Evolutionary conservation across 805 yeast species (phyloP).

Genomic region (Candida schatavii): DNA sequence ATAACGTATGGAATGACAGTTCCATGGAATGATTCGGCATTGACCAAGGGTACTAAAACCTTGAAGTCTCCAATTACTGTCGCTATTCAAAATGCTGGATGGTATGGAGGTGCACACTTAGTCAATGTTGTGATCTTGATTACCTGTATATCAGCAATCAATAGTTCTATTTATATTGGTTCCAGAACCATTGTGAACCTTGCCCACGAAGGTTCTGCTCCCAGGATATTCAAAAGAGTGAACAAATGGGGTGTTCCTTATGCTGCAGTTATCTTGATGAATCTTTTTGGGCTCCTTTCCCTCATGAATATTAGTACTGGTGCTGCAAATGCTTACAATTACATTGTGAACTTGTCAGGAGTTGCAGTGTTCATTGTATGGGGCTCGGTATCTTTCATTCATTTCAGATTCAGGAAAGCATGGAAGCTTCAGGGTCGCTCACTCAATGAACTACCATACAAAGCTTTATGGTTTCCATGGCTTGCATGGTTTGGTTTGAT

Average conservation of each 20-base stretch:
- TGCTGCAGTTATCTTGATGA: slow-evolving; percentile 53
- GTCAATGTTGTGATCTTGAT: slow-evolving; percentile 61
- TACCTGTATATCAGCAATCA: slow-evolving; percentile 67
- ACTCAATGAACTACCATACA: slow-evolving; percentile 32
- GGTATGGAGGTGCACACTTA: slow-evolving; percentile 47
- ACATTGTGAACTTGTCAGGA: slow-evolving; percentile 62
- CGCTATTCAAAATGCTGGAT: slow-evolving; percentile 40
- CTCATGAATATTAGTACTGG: slow-evolving; percentile 56
- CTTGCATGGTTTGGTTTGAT: slow-evolving; percentile 48
- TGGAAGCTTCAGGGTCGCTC: slow-evolving; percentile 37
- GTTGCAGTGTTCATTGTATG: slow-evolving; percentile 68
- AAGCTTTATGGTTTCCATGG: slow-evolving; percentile 47
- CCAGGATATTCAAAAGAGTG: slow-evolving; percentile 49
- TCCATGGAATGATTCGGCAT: slow-evolving; percentile 51
- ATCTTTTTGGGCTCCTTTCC: slow-evolving; percentile 53
- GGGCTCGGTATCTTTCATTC: slow-evolving; percentile 57
- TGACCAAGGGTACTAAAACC: slow-evolving; percentile 33
- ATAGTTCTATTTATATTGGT: slow-evolving; percentile 66
- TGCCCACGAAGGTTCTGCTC: slow-evolving; percentile 62
- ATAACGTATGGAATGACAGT: slow-evolving; percentile 59
- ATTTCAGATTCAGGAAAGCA: slow-evolving; percentile 52
- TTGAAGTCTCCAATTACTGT: slow-evolving; percentile 46
- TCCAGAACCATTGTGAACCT: slow-evolving; percentile 64
- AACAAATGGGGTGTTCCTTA: slow-evolving; percentile 64
- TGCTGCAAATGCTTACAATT: slow-evolving; percentile 56